Base-by-base conservation (phyloP, 352 stramenopile genomes). In the Plasmopara muralis region DNA sequence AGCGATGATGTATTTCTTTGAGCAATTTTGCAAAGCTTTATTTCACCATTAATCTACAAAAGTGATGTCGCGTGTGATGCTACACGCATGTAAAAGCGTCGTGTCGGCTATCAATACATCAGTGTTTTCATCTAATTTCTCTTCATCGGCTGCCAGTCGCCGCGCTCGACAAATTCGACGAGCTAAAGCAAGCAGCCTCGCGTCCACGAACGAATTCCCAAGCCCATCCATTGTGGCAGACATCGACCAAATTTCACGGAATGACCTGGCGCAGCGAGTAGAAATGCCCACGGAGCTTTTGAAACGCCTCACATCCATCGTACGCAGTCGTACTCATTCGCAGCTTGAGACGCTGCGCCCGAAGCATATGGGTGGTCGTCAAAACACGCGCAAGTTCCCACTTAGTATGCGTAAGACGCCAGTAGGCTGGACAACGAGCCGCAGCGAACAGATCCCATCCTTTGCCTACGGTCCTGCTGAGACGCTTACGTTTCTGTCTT, bases 371-470 rank as follows among this genome's bases (percentile, higher is more conserved):
- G 60, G 76, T 47, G 70, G 84, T 54, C 62, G 64, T 14, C 67
- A 52, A 38, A 77, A 73, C 20, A 68, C 68, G 16, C 74, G 74
- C 38, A 45, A 74, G 43, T 54, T 89, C 42, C 83, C 83, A 18
- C 62, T 85, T n/a, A 74, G 90, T 18, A 87, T 82, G 73, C 77
- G 85, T 69, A 87, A 89, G 52, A 74, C 65, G 38, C 70, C 80
- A 40, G 48, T 93, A 14, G 83, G 83, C 30, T 93, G 83, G 83
- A 83, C 81, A 16, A 77, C 90, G 57, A 70, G 87, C 53, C 77
- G 76, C 50, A 69, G 66, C 5, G 31, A 72, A 43, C 74, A 87
- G 66, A 80, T 90, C 57, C 70, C 73, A 7, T 57, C 77, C 9
- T 86, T 80, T 28, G 44, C 69, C 13, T 93, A 91, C 37, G 83